Percentiles rank a stretch among this genome's conserved stretches.
Conservation (phyloP, 2,329 filamentous ascomycete species). For the Calonectria multiphialidica region DNA sequence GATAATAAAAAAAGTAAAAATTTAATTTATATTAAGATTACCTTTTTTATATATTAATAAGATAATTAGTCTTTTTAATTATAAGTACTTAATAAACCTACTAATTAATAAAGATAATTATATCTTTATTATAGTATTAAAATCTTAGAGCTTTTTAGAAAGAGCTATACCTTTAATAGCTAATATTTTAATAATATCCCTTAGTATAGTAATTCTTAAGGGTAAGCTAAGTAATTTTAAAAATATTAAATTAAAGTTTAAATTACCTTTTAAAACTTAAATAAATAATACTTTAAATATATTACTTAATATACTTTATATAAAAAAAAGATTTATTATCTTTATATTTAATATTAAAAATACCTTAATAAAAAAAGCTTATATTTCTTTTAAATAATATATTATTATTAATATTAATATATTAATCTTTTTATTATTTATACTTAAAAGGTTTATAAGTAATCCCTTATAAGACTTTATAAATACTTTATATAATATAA, state of each 20-base stretch:
- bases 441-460: neutral
- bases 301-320: neutral
- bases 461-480: too few relatives aligned
- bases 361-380: neutral
- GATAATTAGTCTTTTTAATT: neutral
- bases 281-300: neutral
- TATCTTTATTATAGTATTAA: neutral
- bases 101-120: neutral
- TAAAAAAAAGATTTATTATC: neutral
- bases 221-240: neutral
- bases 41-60: neutral
- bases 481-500: too few relatives aligned
- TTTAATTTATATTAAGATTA: neutral
- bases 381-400: neutral
- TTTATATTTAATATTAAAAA: neutral
- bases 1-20: neutral
- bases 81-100: neutral
- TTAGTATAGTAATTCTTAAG: neutral
- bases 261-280: neutral
- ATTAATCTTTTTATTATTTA: neutral
- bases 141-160: neutral
- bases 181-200: neutral
- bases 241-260: neutral
- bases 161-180: neutral
- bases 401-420: neutral